Percentiles rank a stretch among this genome's conserved stretches.
These are phyloP conservation scores for Paxillus rubicundulus DNA, from an alignment of 768 basidiomycete genomes.

Conservation along the genomic window DNA sequence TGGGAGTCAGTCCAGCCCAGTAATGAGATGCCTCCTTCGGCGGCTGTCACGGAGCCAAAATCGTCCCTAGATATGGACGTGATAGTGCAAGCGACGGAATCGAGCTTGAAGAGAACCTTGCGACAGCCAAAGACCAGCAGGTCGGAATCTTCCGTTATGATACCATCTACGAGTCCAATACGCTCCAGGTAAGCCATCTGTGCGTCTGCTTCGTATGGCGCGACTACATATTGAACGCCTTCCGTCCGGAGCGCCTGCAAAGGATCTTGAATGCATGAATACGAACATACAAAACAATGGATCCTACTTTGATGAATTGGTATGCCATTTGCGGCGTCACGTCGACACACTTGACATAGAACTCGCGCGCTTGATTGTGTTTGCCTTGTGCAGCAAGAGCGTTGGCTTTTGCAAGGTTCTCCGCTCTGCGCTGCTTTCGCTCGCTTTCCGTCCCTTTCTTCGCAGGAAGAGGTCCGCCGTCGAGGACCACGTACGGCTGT, in stretches of 20 bases:
- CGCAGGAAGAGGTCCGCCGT: conserved; percentile 92
- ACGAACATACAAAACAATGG: not conserved
- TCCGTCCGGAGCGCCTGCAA: conserved; percentile 82
- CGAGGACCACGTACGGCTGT: conserved; percentile 90
- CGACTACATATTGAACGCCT: conserved; percentile 80
- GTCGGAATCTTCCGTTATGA: conserved; percentile 98
- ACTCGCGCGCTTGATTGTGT: conserved; percentile 78
- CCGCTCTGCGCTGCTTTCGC: conserved; percentile 71
- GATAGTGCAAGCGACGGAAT: conserved; percentile 62
- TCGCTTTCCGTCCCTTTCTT: conserved; percentile 88
- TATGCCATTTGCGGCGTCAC: conserved; percentile 97
- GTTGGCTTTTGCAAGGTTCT: conserved; percentile 72
- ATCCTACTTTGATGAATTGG: conserved; percentile 87
- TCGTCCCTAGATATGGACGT: conserved; percentile 63
- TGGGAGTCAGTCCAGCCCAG: conserved; percentile 86
- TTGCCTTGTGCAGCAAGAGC: conserved; percentile 75
- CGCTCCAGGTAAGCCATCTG: conserved; percentile 92
- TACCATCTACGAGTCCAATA: conserved; percentile 77
- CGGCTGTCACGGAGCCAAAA: conserved; percentile 57
- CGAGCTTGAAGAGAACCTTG: conserved; percentile 91
- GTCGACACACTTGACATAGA: conserved; percentile 87
- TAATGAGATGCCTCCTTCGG: conserved; percentile 65
- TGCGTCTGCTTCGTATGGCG: conserved; percentile 98
- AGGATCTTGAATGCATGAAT: conserved; percentile 2
- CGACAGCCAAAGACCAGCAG: conserved; percentile 95